phyloP scores from a whole-genome alignment of 2,329 filamentous ascomycete species.

The Fusarium albosuccineum region DNA sequence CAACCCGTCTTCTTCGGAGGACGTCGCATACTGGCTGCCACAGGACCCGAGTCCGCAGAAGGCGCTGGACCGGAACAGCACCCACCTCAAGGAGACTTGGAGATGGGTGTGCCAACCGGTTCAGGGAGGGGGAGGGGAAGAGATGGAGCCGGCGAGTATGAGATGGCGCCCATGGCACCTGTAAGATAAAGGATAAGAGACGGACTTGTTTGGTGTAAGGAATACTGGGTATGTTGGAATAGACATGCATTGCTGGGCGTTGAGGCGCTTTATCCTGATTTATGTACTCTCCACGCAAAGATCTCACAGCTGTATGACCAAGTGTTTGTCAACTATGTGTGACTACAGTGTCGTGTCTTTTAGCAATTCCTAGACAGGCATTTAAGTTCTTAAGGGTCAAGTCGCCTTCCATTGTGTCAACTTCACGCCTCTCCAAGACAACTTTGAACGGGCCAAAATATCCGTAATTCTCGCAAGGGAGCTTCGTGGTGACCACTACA shows the following conservation, averaged over 20 bases:
- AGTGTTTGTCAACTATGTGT: not conserved
- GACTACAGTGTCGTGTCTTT: too few species aligned
- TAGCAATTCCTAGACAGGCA: too few species aligned
- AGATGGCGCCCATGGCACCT: conserved; percentile 66
- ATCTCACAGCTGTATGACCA: not conserved
- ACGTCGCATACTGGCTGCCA: conserved; percentile 54
- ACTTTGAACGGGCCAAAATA: too few species aligned
- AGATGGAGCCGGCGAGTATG: conserved; percentile 72
- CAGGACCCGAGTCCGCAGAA: conserved; percentile 31
- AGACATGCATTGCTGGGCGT: conserved; percentile 54
- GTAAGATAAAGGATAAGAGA: conserved; percentile 38
- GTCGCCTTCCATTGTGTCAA: too few species aligned
- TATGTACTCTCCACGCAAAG: conserved; percentile 17
- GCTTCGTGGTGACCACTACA: too few species aligned
- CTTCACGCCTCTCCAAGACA: too few species aligned
- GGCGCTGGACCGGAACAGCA: conserved; percentile 33
- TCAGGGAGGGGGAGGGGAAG: conserved; percentile 65
- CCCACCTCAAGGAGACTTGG: conserved; percentile 55
- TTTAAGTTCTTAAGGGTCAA: too few species aligned
- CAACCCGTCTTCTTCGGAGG: conserved; percentile 89
- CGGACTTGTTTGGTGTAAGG: not conserved
- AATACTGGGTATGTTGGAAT: conserved; percentile 37
- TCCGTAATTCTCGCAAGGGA: too few species aligned
- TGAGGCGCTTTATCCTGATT: conserved; percentile 35
- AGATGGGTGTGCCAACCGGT: conserved; percentile 64